These are phyloP conservation scores for Ceratocystis lukuohia DNA, from an alignment of 2,329 filamentous ascomycete genomes.

Conservation along the genomic window DNA sequence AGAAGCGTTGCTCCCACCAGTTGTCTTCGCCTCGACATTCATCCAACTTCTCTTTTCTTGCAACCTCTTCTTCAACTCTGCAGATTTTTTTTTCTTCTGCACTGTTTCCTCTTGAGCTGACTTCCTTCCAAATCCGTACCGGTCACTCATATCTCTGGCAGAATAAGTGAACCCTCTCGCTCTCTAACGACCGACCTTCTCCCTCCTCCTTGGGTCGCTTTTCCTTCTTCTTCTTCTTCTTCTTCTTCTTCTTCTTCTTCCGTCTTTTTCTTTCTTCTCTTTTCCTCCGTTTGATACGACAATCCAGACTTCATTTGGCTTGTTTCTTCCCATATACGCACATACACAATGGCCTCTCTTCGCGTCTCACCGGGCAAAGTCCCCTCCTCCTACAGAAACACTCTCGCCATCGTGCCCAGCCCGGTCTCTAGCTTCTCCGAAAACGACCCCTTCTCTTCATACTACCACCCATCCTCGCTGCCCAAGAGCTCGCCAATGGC, in stretches of 20 bases:
- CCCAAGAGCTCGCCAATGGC: constrained; percentile 9
- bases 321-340: background rate
- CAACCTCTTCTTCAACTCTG: background rate
- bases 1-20: background rate
- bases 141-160: constrained; percentile 16
- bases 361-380: constrained; percentile 10
- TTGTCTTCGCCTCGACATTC: background rate
- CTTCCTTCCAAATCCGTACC: constrained; percentile 1
- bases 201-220: background rate
- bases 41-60: background rate
- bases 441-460: constrained; percentile 15
- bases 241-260: background rate
- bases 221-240: background rate
- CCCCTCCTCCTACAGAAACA: constrained; percentile 17
- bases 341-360: constrained; percentile 13
- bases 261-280: background rate
- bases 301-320: background rate
- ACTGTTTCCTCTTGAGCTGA: background rate
- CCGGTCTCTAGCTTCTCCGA: constrained; percentile 20
- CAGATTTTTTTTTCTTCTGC: background rate
- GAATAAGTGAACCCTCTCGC: constrained; percentile 9
- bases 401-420: constrained; percentile 16
- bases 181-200: background rate
- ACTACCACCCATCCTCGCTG: constrained; percentile 15
- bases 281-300: background rate